Conservation (phyloP, 768 basidiomycete genomes). For the Pulveroboletus sp. region DNA sequence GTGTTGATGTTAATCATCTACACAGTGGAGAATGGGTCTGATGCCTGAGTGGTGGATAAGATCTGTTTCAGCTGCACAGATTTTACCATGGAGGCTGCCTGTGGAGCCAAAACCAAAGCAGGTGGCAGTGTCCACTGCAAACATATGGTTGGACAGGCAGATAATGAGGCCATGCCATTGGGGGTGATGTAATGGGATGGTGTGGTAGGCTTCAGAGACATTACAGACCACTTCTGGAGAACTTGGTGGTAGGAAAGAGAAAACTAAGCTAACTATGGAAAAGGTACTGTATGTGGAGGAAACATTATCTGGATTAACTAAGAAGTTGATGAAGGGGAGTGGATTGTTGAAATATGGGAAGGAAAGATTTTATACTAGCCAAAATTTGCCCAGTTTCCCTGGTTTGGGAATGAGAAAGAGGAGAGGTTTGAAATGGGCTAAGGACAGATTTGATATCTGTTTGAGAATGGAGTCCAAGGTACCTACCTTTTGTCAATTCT, state of each 20-base stretch:
- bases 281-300: background rate
- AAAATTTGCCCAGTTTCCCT: background rate
- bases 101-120: too few species aligned
- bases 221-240: background rate
- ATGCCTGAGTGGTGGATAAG: conserved; percentile 13
- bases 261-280: background rate
- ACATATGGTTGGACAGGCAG: too few species aligned
- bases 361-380: too few species aligned
- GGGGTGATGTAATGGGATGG: conserved; percentile 25
- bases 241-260: background rate
- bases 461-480: background rate
- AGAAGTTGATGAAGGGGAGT: background rate
- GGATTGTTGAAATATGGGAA: background rate
- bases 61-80: too few species aligned
- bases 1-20: conserved; percentile 20
- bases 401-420: background rate
- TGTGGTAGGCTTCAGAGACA: conserved; percentile 7
- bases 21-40: conserved; percentile 24
- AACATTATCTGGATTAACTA: background rate
- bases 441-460: background rate
- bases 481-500: background rate
- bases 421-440: background rate
- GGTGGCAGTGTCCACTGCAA: too few species aligned
- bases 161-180: conserved; percentile 46
- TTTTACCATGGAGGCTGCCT: too few species aligned